These are phyloP conservation scores for Otatea glauca DNA, from an alignment of 176 grass and related monocot genomes.

Conservation along the genomic window DNA sequence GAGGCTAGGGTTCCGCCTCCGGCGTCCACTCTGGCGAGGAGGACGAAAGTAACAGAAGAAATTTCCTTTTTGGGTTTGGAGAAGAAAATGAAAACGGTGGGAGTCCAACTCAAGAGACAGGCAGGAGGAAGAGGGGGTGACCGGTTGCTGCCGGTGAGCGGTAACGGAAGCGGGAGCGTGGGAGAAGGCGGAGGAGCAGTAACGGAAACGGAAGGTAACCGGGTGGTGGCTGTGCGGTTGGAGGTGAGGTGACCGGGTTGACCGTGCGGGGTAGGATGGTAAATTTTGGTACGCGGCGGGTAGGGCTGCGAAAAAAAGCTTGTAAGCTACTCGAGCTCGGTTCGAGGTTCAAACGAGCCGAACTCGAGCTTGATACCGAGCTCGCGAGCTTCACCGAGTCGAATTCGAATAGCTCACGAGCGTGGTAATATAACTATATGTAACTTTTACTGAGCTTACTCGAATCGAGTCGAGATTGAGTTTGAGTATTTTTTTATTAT, in stretches of 20 bases:
- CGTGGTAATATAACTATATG: too few relatives aligned
- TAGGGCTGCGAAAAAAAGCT: too few relatives aligned
- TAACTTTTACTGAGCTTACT: too few relatives aligned
- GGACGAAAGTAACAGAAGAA: neutral
- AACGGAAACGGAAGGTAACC: neutral
- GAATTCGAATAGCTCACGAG: too few relatives aligned
- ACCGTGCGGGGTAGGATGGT: neutral
- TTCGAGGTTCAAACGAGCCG: too few relatives aligned
- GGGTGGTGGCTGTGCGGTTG: too few relatives aligned
- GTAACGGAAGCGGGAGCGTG: neutral
- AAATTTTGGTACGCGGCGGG: neutral
- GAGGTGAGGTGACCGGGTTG: neutral
- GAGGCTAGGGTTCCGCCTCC: neutral
- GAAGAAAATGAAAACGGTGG: neutral
- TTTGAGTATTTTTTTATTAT: too few relatives aligned
- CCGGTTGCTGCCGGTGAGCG: neutral
- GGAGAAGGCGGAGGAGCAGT: neutral
- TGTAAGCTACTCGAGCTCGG: too few relatives aligned
- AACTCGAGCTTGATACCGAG: too few relatives aligned
- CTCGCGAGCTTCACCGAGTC: too few relatives aligned
- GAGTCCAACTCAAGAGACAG: neutral
- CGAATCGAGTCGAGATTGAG: too few relatives aligned
- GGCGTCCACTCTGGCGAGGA: slow-evolving; percentile 25
- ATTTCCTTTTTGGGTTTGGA: neutral
- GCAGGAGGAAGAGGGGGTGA: neutral